Percentiles rank a stretch among this genome's conserved stretches.
Evolutionary conservation across 768 basidiomycete species (phyloP).

Genomic region (Russula ochroleuca): DNA sequence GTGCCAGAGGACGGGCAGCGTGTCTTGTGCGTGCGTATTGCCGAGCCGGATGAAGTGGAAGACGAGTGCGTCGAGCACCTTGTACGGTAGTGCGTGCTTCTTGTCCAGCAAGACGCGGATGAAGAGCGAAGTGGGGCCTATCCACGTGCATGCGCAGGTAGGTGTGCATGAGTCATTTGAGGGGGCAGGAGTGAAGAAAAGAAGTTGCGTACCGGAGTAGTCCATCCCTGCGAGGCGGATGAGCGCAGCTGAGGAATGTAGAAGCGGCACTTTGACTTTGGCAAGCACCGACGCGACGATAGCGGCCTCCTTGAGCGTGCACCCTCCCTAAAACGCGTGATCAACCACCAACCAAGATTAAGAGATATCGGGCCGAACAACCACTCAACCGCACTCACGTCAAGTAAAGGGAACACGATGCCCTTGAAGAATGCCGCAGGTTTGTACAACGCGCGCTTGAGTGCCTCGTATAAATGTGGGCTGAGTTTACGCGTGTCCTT

Average conservation of each 20-base stretch:
- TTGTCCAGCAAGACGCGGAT: conserved; percentile 96
- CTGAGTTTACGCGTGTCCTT: conserved; percentile 75
- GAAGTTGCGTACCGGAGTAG: conserved; percentile 62
- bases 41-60: conserved; percentile 98
- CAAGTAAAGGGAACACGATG: conserved; percentile 90
- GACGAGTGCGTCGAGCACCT: conserved; percentile 93
- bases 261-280: conserved; percentile 89
- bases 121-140: conserved; percentile 91
- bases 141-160: too few relatives aligned
- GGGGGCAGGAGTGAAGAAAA: too few relatives aligned
- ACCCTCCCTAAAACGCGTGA: conserved; percentile 55
- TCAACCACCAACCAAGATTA: not conserved
- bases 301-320: conserved; percentile 89
- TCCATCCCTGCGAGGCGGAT: conserved; percentile 95
- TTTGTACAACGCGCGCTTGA: conserved; percentile 91
- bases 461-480: conserved; percentile 89
- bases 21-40: conserved; percentile 80
- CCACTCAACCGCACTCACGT: conserved; percentile 49
- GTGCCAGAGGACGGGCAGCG: conserved; percentile 99
- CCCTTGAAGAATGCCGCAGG: conserved; percentile 99
- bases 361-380: not conserved
- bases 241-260: conserved; percentile 93
- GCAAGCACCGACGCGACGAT: conserved; percentile 89
- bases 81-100: conserved; percentile 96
- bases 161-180: not conserved